phyloP scores from a whole-genome alignment of 2,329 filamentous ascomycete genomes.

The Huntiella savannae region DNA sequence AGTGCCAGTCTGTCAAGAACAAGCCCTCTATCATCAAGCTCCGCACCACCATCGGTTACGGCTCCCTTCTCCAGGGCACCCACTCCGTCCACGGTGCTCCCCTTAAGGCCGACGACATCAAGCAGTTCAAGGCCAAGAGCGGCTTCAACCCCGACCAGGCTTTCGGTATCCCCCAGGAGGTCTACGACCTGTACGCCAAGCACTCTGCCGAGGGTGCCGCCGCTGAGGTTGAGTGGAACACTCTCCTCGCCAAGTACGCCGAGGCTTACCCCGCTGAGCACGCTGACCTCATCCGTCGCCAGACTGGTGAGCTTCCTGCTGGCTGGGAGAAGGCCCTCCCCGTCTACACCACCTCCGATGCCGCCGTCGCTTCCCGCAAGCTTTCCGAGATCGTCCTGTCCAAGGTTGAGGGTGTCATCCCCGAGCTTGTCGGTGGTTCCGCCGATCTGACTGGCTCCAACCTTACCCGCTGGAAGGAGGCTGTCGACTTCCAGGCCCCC shows the following conservation, averaged over 20 bases:
- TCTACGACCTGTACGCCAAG: slow-evolving; percentile 81
- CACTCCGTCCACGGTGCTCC: slow-evolving; percentile 91
- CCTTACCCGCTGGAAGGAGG: slow-evolving; percentile 94
- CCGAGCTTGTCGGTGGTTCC: slow-evolving; percentile 87
- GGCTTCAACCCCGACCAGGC: slow-evolving; percentile 88
- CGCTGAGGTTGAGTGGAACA: slow-evolving; percentile 85
- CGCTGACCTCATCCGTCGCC: slow-evolving; percentile 64
- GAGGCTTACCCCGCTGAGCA: slow-evolving; percentile 59
- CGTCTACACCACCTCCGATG: slow-evolving; percentile 69
- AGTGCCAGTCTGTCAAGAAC: slow-evolving; percentile 73
- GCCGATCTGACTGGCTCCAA: slow-evolving; percentile 97
- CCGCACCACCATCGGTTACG: slow-evolving; percentile 91
- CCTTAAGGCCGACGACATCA: slow-evolving; percentile 83
- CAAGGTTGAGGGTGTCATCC: slow-evolving; percentile 65
- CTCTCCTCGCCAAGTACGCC: slow-evolving; percentile 73
- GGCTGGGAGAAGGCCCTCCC: slow-evolving; percentile 93
- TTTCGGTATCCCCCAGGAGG: slow-evolving; percentile 85
- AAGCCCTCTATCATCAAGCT: slow-evolving; percentile 97
- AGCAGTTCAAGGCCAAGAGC: slow-evolving; percentile 85
- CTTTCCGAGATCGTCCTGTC: slow-evolving; percentile 84
- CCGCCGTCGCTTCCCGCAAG: slow-evolving; percentile 82
- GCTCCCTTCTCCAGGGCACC: slow-evolving; percentile 82
- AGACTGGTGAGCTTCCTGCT: slow-evolving; percentile 68
- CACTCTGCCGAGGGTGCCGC: slow-evolving; percentile 72
- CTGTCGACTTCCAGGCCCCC: slow-evolving; percentile 92